Evolutionary conservation across 2,329 filamentous ascomycete species (phyloP).

Genomic region (Penicillium sp.): DNA sequence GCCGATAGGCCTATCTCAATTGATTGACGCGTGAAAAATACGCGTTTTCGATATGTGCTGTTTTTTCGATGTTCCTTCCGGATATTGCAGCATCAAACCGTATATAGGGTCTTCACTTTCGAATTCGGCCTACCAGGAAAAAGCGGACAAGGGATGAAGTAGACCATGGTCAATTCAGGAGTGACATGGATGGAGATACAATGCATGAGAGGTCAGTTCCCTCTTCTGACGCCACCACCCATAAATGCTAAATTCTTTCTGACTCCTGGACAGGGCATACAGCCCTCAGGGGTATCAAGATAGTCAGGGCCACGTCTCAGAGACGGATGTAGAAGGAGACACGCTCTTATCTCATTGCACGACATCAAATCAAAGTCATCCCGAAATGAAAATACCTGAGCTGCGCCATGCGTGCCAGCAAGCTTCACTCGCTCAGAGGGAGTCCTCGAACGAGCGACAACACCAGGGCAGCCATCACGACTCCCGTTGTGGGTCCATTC

Average conservation of each 20-base stretch:
- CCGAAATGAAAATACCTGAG: no score
- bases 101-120: conserved; percentile 7
- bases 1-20: no score
- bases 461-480: no score
- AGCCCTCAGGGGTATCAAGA: not conserved
- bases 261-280: not conserved
- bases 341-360: not conserved
- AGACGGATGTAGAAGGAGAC: not conserved
- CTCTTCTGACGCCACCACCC: not conserved
- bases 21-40: no score
- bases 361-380: not conserved
- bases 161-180: not conserved
- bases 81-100: no score
- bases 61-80: no score
- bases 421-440: no score
- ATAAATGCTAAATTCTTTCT: not conserved
- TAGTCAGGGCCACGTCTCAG: not conserved
- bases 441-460: no score
- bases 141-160: not conserved
- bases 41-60: no score
- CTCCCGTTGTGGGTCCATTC: no score
- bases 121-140: conserved; percentile 4
- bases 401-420: not conserved
- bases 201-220: not conserved
- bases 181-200: not conserved